These are phyloP conservation scores for Aleurites moluccanus DNA, from an alignment of 441 rosid species.

Conservation along the genomic window DNA sequence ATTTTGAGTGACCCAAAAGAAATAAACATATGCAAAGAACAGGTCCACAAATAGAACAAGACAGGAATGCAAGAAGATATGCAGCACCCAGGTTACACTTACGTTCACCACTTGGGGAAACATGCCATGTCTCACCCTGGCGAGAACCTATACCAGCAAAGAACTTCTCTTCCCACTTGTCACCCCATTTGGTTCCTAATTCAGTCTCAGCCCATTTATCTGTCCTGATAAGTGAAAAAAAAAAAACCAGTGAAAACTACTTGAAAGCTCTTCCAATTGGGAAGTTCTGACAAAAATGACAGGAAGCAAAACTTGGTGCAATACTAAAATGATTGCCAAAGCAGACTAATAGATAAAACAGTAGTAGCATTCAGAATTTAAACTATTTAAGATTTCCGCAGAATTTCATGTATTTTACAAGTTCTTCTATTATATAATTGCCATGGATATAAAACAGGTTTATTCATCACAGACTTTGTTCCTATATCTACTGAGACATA, in stretches of 20 bases:
- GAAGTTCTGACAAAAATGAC: background rate
- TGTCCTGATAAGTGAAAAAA: conserved; percentile 67
- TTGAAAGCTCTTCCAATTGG: background rate
- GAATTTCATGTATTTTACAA: background rate
- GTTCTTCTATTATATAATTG: background rate
- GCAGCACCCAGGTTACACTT: conserved; percentile 22
- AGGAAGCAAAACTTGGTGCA: conserved; percentile 6
- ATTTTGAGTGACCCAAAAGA: no score
- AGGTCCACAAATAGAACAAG: background rate
- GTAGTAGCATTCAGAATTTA: background rate
- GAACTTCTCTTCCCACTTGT: conserved; percentile 99
- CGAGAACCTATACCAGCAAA: conserved; percentile 95
- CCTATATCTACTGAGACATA: background rate
- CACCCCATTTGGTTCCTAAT: conserved; percentile 98
- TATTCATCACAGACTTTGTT: background rate
- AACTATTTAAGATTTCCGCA: background rate
- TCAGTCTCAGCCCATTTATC: conserved; percentile 99
- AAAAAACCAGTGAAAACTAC: conserved; percentile 15
- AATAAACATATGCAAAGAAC: no score
- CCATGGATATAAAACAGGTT: background rate
- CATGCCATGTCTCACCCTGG: conserved; percentile 99
- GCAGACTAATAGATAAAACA: background rate
- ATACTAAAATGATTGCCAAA: conserved; percentile 11
- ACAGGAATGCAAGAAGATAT: background rate
- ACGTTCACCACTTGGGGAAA: conserved; percentile 81